Percentiles rank a stretch among this genome's conserved stretches.
phyloP scores from a whole-genome alignment of 1,139 yeast species.

The Scheffersomyces parashehatae region DNA sequence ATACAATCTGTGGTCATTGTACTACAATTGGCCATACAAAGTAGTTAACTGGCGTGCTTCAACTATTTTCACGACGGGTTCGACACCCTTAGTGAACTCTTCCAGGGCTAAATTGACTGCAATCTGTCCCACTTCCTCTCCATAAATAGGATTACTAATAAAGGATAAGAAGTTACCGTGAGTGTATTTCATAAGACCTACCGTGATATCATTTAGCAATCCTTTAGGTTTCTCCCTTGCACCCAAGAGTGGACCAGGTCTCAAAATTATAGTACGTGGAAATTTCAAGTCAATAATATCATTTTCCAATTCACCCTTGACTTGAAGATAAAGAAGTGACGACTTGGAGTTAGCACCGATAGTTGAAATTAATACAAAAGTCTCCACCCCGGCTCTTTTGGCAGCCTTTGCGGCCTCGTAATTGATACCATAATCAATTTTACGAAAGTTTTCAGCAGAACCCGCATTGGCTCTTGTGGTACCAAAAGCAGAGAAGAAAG shows the following conservation, averaged over 20 bases:
- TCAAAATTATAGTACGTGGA: slow-evolving; percentile 64
- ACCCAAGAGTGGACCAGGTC: slow-evolving; percentile 73
- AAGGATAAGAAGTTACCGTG: slow-evolving; percentile 28
- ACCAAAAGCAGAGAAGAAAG: slow-evolving; percentile 67
- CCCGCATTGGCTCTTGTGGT: slow-evolving; percentile 75
- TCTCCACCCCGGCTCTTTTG: slow-evolving; percentile 60
- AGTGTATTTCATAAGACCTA: slow-evolving; percentile 28
- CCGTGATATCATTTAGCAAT: slow-evolving; percentile 24
- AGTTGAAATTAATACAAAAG: slow-evolving; percentile 64
- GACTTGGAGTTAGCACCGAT: slow-evolving; percentile 58
- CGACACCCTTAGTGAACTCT: slow-evolving; percentile 5
- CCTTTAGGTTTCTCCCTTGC: slow-evolving; percentile 50
- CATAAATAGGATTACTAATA: slow-evolving; percentile 41
- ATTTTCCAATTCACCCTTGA: slow-evolving; percentile 67
- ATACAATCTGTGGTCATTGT: no score
- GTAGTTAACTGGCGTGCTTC: slow-evolving; percentile 2
- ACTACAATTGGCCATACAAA: slow-evolving; percentile 2
- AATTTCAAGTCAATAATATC: slow-evolving; percentile 58
- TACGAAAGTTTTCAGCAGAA: slow-evolving; percentile 60
- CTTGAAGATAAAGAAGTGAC: slow-evolving; percentile 49
- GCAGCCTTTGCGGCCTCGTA: slow-evolving; percentile 68
- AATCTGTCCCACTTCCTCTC: slow-evolving; percentile 50
- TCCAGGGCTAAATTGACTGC: slow-evolving; percentile 35
- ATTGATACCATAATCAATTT: slow-evolving; percentile 72
- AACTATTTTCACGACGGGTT: slow-evolving; percentile 5